Conservation (phyloP, 495 filamentous ascomycete species). For the Aspergillus sparsus region DNA sequence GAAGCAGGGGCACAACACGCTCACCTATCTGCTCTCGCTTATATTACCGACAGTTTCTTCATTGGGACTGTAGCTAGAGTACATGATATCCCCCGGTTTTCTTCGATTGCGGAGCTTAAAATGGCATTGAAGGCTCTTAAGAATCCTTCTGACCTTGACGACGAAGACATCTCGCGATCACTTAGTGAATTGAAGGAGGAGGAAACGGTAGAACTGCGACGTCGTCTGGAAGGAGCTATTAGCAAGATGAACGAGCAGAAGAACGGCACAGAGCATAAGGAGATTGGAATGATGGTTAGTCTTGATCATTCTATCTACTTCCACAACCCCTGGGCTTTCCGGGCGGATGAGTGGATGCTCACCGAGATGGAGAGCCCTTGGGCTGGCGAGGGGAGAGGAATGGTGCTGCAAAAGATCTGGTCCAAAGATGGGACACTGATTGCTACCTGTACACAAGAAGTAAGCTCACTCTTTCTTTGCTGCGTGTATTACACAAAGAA, state of each 20-base stretch:
- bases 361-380: slow-evolving; percentile 92
- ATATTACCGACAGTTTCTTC: slow-evolving; percentile 89
- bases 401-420: slow-evolving; percentile 88
- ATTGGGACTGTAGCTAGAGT: slow-evolving; percentile 82
- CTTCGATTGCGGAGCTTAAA: slow-evolving; percentile 40
- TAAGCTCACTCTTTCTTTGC: slow-evolving; percentile 27
- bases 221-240: slow-evolving; percentile 40
- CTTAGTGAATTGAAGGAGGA: slow-evolving; percentile 48
- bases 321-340: slow-evolving; percentile 76
- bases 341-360: slow-evolving; percentile 92
- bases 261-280: slow-evolving; percentile 30
- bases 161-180: slow-evolving; percentile 44
- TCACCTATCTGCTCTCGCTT: slow-evolving; percentile 84
- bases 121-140: slow-evolving; percentile 43
- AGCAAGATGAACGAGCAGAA: slow-evolving; percentile 27
- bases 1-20: slow-evolving; percentile 71
- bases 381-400: slow-evolving; percentile 83
- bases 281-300: slow-evolving; percentile 93
- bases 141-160: slow-evolving; percentile 48
- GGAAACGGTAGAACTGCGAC: slow-evolving; percentile 42
- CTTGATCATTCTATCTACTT: slow-evolving; percentile 96
- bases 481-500: not conserved
- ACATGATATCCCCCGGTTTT: slow-evolving; percentile 70
- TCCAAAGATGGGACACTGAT: slow-evolving; percentile 78
- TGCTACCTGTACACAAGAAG: slow-evolving; percentile 59